phyloP scores from a whole-genome alignment of 768 basidiomycete genomes.

The Boletus eberwhitei region DNA sequence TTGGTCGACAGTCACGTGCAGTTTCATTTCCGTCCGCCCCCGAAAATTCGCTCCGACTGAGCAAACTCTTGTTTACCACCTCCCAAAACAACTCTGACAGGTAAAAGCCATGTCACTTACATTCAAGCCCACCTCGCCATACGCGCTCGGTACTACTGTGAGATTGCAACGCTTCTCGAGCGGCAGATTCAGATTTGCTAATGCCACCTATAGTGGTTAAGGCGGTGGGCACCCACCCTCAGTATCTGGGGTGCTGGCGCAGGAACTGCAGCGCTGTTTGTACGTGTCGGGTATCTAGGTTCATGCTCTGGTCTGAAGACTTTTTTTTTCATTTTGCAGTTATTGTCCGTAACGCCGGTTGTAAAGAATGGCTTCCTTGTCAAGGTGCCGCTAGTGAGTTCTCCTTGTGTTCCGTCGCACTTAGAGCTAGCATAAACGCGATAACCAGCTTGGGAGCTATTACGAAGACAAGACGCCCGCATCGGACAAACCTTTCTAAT shows the following conservation, averaged over 20 bases:
- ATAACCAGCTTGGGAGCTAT: slow-evolving; percentile 58
- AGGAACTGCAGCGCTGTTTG: slow-evolving; percentile 66
- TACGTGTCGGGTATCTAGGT: slow-evolving; percentile 29
- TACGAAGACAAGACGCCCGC: slow-evolving; percentile 78
- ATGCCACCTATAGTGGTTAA: slow-evolving; percentile 37
- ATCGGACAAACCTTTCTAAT: slow-evolving; percentile 81
- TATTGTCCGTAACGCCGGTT: slow-evolving; percentile 82
- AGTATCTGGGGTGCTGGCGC: slow-evolving; percentile 70
- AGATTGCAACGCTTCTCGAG: slow-evolving; percentile 13
- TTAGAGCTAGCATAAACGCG: not conserved
- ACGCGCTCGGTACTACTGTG: slow-evolving; percentile 38
- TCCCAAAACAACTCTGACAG: not conserved
- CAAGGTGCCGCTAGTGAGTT: slow-evolving; percentile 73
- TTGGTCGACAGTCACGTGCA: slow-evolving; percentile 28
- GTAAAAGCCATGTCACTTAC: slow-evolving; percentile 39
- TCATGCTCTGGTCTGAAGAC: not conserved
- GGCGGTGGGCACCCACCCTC: slow-evolving; percentile 58
- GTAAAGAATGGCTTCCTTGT: slow-evolving; percentile 71
- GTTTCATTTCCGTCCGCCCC: slow-evolving; percentile 10
- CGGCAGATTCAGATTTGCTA: not conserved
- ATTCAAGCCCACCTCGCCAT: slow-evolving; percentile 39
- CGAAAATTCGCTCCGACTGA: not conserved
- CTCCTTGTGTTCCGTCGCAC: not conserved
- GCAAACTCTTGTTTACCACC: not conserved
- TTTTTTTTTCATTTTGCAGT: slow-evolving; percentile 33